Conservation (phyloP, 2,329 filamentous ascomycete species). For the Cladophialophora carrionii region DNA sequence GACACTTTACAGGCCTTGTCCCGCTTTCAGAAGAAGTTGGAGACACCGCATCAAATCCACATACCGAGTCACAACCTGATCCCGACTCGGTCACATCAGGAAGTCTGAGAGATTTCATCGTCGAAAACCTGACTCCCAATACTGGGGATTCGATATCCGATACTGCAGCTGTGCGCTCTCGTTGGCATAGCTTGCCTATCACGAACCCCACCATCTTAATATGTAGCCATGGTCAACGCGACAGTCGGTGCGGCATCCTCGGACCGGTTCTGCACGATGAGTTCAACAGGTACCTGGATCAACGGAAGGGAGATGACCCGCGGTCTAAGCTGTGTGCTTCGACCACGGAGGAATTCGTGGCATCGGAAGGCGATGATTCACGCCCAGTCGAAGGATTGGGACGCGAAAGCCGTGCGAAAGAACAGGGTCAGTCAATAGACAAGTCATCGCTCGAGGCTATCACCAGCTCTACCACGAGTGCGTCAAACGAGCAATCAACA, state of each 20-base stretch:
- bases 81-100: constrained; percentile 21
- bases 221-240: constrained; percentile 83
- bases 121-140: constrained; percentile 55
- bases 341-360: constrained; percentile 3
- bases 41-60: not conserved
- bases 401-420: not conserved
- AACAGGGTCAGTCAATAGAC: not conserved
- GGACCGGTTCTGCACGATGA: constrained; percentile 72
- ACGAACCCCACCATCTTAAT: constrained; percentile 66
- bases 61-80: not conserved
- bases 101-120: constrained; percentile 51
- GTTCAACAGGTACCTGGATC: constrained; percentile 57
- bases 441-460: not conserved
- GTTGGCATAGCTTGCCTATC: constrained; percentile 42
- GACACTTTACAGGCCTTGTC: constrained; percentile 68
- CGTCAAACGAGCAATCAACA: constrained; percentile 23
- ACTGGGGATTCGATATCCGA: constrained; percentile 56
- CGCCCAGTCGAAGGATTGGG: not conserved
- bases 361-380: constrained; percentile 3
- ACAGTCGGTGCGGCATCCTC: constrained; percentile 78
- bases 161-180: constrained; percentile 60
- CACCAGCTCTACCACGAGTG: not conserved
- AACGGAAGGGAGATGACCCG: constrained; percentile 3
- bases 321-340: constrained; percentile 14
- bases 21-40: constrained; percentile 38